Evolutionary conservation across 2,329 filamentous ascomycete genomes (phyloP), one percentile per base, ranked within the genome.

Genomic region (Fusarium siculi): DNA sequence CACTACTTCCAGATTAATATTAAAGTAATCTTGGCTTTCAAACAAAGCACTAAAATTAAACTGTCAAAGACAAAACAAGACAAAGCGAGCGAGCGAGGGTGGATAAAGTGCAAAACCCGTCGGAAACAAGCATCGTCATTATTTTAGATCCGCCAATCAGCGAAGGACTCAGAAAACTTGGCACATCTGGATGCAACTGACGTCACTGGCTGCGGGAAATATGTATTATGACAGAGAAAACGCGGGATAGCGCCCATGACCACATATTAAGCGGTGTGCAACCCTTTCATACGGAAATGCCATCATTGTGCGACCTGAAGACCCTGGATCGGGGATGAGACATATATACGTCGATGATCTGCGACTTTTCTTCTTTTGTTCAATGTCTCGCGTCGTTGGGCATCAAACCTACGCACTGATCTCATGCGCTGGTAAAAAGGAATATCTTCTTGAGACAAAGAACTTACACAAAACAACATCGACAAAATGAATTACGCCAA

Each of bases 401-500:
- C 66, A 70, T 36, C 66, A 69, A 69, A 63, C 18, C 5, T 9
- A 52, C 49, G 32, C 49, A 52, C 42, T 36, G 39, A 34, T 43
- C 32, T 30, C 6, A 36, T 39, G 36, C 25, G 37, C 19, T n/a
- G 9, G 5, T 50, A 46, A 36, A 36, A 36, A 25, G 4, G 7
- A 23, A 16, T n/a, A 15, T 36, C 49, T 6, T 15, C 34, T 8
- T 8, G 32, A 43, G 15, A 50, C 42, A 28, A 30, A n/a, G 4
- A 23, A 32, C 21, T 23, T 28, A 4, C 9, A 19, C 21, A 21
- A 9, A 28, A 53, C 54, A 60, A 42, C 16, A 36, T 25, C 30
- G 11, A 28, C 62, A 65, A 37, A 6, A 76, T 76, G 75, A 77
- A 77, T 10, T 71, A 73, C 64, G 50, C 74, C 3, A 76, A 75